Conservation (phyloP, 2,329 filamentous ascomycete genomes). For the Neofusicoccum cordaticola region DNA sequence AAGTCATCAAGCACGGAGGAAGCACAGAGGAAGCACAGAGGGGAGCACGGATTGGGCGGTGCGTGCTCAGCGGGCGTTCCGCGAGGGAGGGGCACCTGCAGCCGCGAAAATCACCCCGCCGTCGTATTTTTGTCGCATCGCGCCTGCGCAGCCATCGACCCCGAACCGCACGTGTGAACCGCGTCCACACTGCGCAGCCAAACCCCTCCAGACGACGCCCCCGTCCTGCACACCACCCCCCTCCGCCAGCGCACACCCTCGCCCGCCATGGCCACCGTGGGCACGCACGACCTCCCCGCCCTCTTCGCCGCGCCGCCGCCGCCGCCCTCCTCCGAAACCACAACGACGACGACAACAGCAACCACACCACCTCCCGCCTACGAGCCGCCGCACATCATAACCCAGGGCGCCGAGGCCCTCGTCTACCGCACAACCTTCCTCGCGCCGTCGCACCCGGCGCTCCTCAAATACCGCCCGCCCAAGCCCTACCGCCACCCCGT, state of each 20-base stretch:
- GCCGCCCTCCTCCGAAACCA: neutral
- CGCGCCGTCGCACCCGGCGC: conserved; percentile 62
- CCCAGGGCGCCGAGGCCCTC: conserved; percentile 93
- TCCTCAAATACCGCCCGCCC: conserved; percentile 85
- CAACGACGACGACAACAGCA: neutral
- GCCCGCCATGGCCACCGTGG: conserved; percentile 2
- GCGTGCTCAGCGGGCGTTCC: neutral
- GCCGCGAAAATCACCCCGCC: conserved; percentile 14
- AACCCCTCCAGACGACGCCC: too few species aligned
- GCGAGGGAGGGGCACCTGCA: neutral
- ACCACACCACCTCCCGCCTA: neutral
- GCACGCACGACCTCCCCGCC: conserved; percentile 19
- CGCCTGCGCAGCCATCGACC: too few species aligned
- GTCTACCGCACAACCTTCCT: conserved; percentile 87
- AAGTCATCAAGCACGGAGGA: conserved; percentile 3
- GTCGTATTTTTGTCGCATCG: neutral
- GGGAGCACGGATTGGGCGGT: neutral
- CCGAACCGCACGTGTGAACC: too few species aligned
- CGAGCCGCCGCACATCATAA: conserved; percentile 56
- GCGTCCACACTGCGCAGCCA: too few species aligned
- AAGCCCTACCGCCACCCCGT: conserved; percentile 90
- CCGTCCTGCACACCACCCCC: neutral
- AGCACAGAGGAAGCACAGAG: neutral
- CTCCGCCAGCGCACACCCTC: neutral
- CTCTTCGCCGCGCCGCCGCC: neutral